Evolutionary conservation across 495 filamentous ascomycete species (phyloP), one percentile per base, ranked within the genome.

Genomic region (Saxispiralis lemnorum): DNA sequence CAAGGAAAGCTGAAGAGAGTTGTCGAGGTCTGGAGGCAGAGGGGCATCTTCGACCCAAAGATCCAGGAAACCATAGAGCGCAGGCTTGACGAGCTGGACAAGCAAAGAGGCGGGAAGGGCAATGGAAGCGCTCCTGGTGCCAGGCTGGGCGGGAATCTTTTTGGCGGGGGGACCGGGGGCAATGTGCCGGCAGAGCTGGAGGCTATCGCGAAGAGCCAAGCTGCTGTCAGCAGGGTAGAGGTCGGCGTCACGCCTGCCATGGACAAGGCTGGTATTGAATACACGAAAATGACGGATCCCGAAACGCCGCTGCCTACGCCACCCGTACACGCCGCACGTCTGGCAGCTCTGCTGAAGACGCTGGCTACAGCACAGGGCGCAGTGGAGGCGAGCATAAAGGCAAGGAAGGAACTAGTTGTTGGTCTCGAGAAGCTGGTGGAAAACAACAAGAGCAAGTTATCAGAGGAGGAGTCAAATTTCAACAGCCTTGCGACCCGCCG

Each of bases 281-380:
- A 81, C 54, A 73, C 79, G 19, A 93, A 83, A 57, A 65, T 89
- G 52, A 72, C 75, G 30, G 81, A 88, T 46, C 70, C 82, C 2
- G 62, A 65, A 32, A 69, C 68, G 6, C 64, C 70, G 2, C 56
- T 73, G 6, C 83, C 87, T 5, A 72, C 81, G 0, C 76, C 86
- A 7, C 86, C 89, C 1, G 86, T 96, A 9, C 81, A 92, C 56
- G 89, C 89, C 1, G 92, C 92, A 20, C 79, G 85, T 13, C 77
- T 97, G 15, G 83, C 77, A 48, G 76, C 82, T 2, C 66, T 99
- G 7, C 68, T 96, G 39, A 93, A 89, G 63, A 76, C 73, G 2
- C 71, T 99, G 13, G 84, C 86, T 30, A 83, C 73, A 43, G 89
- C 89, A n/a, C 85, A 96, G 61, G 80, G 75, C 34, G 87, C 87